Evolutionary conservation across 768 basidiomycete species (phyloP), one percentile per base, ranked within the genome.

Genomic region (Epithele typhae): DNA sequence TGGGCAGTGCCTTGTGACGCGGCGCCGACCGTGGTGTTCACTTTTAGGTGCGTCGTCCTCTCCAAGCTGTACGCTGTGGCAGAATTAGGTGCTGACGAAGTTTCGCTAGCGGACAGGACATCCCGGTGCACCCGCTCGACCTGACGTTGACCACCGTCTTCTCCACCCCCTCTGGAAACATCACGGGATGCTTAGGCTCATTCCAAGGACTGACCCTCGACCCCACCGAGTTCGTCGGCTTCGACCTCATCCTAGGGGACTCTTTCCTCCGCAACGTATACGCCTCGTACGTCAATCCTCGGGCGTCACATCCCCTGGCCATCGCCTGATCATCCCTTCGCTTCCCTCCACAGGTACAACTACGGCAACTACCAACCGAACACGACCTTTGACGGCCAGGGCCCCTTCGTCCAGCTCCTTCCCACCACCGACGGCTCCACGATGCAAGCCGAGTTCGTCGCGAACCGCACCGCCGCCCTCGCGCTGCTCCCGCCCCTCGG

Each of bases 51-150:
- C 10, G 57, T 51, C 1, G n/a, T n/a, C n/a, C n/a, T n/a, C 18
- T 12, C 11, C 10, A n/a, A n/a, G 2, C 21, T n/a, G 11, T 19
- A 36, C n/a, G 25, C 11, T 32, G 30, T 27, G n/a, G n/a, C n/a
- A n/a, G 19, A 21, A 12, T 4, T 12, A 22, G 7, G 12, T 21
- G 23, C 37, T 15, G 37, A 39, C 37, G n/a, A 21, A 4, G 6
- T 24, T 12, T 5, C 22, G 22, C 8, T 40, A 88, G 88, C 22
- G 61, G 61, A 24, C 43, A 56, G 38, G 48, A 47, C 8, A 57
- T 59, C 37, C 57, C 60, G 15, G 57, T 69, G n/a, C 64, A 68
- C 48, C 68, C 66, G 1, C 55, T 69, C 14, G 68, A 68, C 46
- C 56, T 64, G 39, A 58, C 59, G n/a, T 40, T 15, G 2, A n/a